A percentile compares a stretch with the other conserved stretches of the same genome.
phyloP scores from a whole-genome alignment of 768 basidiomycete species.

The Nevesoporus exiguus region DNA sequence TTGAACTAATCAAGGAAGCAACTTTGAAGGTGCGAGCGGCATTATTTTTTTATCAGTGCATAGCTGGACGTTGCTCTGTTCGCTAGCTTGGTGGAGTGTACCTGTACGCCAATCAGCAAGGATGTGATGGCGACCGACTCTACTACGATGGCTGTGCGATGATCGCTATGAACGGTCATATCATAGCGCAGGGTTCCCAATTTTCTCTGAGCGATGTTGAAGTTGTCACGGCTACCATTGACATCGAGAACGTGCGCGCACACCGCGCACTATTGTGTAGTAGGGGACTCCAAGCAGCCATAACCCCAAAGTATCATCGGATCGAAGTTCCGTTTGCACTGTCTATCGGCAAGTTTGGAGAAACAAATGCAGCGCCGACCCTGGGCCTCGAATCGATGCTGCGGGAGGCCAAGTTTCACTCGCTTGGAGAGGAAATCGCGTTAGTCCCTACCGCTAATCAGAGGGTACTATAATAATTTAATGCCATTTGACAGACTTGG shows the following conservation, averaged over 20 bases:
- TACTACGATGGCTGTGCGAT: slow-evolving; percentile 98
- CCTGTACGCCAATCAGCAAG: slow-evolving; percentile 98
- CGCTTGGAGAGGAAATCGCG: slow-evolving; percentile 97
- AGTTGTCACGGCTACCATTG: slow-evolving; percentile 92
- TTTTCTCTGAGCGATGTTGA: slow-evolving; percentile 96
- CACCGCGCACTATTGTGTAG: slow-evolving; percentile 83
- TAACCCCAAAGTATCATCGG: slow-evolving; percentile 70
- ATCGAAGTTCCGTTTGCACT: slow-evolving; percentile 80
- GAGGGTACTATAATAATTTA: background rate
- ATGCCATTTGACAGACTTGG: slow-evolving; percentile 60
- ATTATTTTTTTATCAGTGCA: background rate
- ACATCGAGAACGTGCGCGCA: slow-evolving; percentile 94
- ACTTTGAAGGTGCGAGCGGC: slow-evolving; percentile 71
- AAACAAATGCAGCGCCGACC: slow-evolving; percentile 51
- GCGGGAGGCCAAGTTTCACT: slow-evolving; percentile 53
- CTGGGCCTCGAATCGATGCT: slow-evolving; percentile 46
- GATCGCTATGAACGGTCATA: slow-evolving; percentile 90
- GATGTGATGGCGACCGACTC: slow-evolving; percentile 95
- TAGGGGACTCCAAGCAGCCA: slow-evolving; percentile 86
- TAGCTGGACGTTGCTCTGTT: background rate
- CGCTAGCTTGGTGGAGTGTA: slow-evolving; percentile 90
- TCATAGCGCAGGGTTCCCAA: slow-evolving; percentile 94
- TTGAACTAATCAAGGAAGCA: slow-evolving; percentile 96
- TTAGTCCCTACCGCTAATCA: slow-evolving; percentile 36
- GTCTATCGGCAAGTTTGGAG: slow-evolving; percentile 70